These are phyloP conservation scores for Globisporangium uncinulatum DNA, from an alignment of 352 stramenopile genomes.

Conservation along the genomic window DNA sequence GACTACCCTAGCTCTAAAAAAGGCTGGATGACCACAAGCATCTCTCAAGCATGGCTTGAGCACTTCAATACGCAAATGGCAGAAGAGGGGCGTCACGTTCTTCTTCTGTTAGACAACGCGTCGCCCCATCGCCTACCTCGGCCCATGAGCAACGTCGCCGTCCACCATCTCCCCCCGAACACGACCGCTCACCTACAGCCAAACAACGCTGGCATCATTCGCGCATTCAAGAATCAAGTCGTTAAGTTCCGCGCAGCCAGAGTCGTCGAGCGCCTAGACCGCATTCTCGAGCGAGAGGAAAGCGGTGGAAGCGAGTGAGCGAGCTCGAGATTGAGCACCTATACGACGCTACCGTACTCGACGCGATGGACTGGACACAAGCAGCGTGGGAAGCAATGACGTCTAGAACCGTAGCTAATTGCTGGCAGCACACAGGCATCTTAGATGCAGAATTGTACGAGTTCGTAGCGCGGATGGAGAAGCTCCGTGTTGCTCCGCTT, in stretches of 20 bases:
- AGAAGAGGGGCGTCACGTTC: neutral
- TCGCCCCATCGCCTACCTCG: neutral
- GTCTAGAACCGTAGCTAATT: neutral
- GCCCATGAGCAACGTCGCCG: neutral
- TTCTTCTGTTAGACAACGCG: neutral
- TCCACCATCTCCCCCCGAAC: neutral
- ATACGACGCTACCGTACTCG: neutral
- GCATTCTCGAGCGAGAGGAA: neutral
- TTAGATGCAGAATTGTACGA: neutral
- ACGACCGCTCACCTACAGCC: neutral
- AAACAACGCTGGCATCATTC: neutral
- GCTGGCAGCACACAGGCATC: neutral
- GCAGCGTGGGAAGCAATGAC: neutral
- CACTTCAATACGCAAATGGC: neutral
- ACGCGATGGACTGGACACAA: neutral
- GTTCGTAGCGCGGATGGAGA: neutral
- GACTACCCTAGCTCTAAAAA: neutral
- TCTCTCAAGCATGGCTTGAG: neutral
- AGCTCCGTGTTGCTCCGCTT: neutral
- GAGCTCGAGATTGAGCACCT: neutral
- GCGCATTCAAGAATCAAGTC: neutral
- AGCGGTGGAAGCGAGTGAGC: neutral
- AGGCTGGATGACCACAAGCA: neutral
- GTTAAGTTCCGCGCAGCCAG: neutral
- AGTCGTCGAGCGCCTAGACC: neutral